phyloP scores from a whole-genome alignment of 768 basidiomycete genomes.

The Leccinum incarnatum region DNA sequence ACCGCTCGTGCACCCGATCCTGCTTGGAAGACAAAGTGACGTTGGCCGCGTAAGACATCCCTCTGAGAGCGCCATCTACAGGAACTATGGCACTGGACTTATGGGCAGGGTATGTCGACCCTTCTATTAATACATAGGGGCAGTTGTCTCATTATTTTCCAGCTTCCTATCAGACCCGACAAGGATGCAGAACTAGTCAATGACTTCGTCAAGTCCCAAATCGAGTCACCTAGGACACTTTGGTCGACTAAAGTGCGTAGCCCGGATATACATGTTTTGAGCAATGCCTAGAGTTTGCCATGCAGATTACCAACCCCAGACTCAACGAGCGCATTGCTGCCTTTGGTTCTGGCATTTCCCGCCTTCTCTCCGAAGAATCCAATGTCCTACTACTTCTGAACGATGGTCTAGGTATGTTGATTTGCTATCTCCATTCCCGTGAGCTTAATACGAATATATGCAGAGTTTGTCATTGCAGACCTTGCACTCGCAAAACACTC shows the following conservation, averaged over 20 bases:
- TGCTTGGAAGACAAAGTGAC: conserved; percentile 90
- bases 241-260: conserved; percentile 71
- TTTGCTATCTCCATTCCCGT: background rate
- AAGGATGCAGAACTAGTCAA: conserved; percentile 67
- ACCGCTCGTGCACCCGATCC: conserved; percentile 88
- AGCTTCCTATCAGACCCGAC: conserved; percentile 74
- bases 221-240: conserved; percentile 65
- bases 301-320: conserved; percentile 69
- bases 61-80: conserved; percentile 82
- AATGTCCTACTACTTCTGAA: conserved; percentile 76
- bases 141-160: conserved; percentile 6
- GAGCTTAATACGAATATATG: background rate
- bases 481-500: conserved; percentile 72
- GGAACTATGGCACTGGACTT: conserved; percentile 85
- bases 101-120: conserved; percentile 67
- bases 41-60: conserved; percentile 77
- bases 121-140: conserved; percentile 2
- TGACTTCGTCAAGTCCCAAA: conserved; percentile 66
- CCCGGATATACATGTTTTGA: background rate
- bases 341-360: conserved; percentile 70
- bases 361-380: conserved; percentile 54
- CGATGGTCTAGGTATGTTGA: conserved; percentile 64
- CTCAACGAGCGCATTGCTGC: conserved; percentile 69
- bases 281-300: background rate
- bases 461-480: conserved; percentile 79